Evolutionary conservation across 352 stramenopile species (phyloP).

Genomic region (Globisporangium paroecandrum): DNA sequence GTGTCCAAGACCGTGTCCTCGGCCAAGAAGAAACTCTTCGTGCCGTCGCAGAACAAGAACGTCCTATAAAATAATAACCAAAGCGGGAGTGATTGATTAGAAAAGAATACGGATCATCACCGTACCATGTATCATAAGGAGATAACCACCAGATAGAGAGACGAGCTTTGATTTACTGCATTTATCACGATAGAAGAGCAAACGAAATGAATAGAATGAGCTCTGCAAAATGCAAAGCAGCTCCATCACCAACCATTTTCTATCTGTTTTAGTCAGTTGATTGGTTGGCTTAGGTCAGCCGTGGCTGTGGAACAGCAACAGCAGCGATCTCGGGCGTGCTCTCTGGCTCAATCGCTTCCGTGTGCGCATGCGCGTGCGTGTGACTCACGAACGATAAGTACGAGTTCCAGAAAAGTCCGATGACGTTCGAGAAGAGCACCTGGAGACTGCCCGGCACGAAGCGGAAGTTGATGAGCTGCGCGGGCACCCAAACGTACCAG

Average conservation of each 20-base stretch:
- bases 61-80: constrained; percentile 2
- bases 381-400: background rate
- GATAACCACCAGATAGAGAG: too few relatives aligned
- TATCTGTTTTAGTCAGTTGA: background rate
- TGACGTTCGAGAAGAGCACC: background rate
- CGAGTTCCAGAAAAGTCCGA: background rate
- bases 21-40: constrained; percentile 48
- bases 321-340: background rate
- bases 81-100: too few relatives aligned
- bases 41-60: constrained; percentile 11
- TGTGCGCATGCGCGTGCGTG: background rate
- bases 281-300: background rate
- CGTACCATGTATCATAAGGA: too few relatives aligned
- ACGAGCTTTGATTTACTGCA: background rate
- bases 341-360: background rate
- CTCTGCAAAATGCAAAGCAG: background rate
- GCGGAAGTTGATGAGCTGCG: background rate
- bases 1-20: constrained; percentile 58
- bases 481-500: background rate
- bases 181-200: background rate
- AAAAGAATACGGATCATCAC: too few relatives aligned
- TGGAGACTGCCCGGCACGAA: background rate
- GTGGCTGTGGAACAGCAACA: background rate
- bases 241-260: background rate
- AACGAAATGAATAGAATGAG: background rate